Conservation (phyloP, 768 basidiomycete species). For the Pulveroboletus sp. region DNA sequence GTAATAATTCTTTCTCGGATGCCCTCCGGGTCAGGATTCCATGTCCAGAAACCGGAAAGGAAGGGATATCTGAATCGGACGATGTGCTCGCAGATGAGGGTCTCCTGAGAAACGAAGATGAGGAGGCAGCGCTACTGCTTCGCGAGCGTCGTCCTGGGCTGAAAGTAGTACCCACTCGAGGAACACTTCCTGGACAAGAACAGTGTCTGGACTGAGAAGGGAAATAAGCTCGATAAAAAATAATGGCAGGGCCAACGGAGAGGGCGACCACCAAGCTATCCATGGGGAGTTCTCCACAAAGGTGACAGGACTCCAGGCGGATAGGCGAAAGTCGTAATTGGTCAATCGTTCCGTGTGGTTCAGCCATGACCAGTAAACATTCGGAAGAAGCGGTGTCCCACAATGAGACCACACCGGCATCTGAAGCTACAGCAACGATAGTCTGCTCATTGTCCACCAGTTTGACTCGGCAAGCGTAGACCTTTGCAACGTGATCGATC, state of each 20-base stretch:
- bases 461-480: constrained; percentile 50
- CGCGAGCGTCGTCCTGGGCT: constrained; percentile 55
- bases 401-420: constrained; percentile 63
- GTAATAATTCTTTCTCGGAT: constrained; percentile 60
- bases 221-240: constrained; percentile 60
- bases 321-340: constrained; percentile 58
- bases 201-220: constrained; percentile 58
- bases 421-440: constrained; percentile 59
- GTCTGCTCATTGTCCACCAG: constrained; percentile 47
- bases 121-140: constrained; percentile 51
- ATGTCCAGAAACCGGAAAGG: constrained; percentile 78
- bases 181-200: constrained; percentile 53
- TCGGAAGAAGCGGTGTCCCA: constrained; percentile 71
- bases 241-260: constrained; percentile 59
- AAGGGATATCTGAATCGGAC: constrained; percentile 38
- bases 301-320: constrained; percentile 52
- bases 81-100: constrained; percentile 39
- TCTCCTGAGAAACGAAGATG: constrained; percentile 46
- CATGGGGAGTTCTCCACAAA: constrained; percentile 63
- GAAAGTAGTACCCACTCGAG: constrained; percentile 42
- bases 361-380: constrained; percentile 58
- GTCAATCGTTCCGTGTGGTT: constrained; percentile 52
- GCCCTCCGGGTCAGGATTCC: constrained; percentile 70
- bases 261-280: constrained; percentile 65
- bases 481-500: constrained; percentile 47